Evolutionary conservation across 2,329 filamentous ascomycete genomes (phyloP).

Genomic region (Pseudogymnoascus sp.): DNA sequence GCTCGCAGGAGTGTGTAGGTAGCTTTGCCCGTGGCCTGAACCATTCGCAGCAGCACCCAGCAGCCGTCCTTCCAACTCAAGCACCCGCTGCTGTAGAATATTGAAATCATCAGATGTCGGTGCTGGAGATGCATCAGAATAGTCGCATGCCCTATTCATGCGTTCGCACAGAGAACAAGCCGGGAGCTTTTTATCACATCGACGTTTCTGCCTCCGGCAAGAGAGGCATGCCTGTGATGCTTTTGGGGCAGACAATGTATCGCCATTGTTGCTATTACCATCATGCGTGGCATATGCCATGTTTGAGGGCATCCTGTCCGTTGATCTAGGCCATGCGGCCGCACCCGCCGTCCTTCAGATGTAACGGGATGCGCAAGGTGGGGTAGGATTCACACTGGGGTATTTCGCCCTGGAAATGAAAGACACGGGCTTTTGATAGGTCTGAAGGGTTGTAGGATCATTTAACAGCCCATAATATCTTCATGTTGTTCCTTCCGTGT

Average conservation of each 20-base stretch:
- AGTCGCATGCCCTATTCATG: slow-evolving; percentile 36
- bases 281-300: neutral
- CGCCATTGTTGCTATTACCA: slow-evolving; percentile 2
- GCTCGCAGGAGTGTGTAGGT: neutral
- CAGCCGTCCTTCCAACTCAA: slow-evolving; percentile 33
- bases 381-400: neutral
- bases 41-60: neutral
- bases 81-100: slow-evolving; percentile 30
- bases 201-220: slow-evolving; percentile 42
- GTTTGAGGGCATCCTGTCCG: neutral
- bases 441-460: neutral
- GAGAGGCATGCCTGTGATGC: slow-evolving; percentile 36
- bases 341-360: neutral
- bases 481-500: neutral
- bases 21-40: neutral
- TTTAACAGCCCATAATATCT: neutral
- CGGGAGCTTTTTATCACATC: slow-evolving; percentile 43
- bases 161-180: slow-evolving; percentile 39
- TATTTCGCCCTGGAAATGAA: neutral
- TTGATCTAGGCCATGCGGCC: neutral
- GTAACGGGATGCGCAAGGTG: neutral
- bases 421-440: neutral
- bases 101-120: slow-evolving; percentile 35
- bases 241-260: slow-evolving; percentile 16
- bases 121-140: slow-evolving; percentile 29